Evolutionary conservation across 345 rosid genomes (phyloP), one percentile per base, ranked within the genome.

Genomic region (Bruguiera parviflora): DNA sequence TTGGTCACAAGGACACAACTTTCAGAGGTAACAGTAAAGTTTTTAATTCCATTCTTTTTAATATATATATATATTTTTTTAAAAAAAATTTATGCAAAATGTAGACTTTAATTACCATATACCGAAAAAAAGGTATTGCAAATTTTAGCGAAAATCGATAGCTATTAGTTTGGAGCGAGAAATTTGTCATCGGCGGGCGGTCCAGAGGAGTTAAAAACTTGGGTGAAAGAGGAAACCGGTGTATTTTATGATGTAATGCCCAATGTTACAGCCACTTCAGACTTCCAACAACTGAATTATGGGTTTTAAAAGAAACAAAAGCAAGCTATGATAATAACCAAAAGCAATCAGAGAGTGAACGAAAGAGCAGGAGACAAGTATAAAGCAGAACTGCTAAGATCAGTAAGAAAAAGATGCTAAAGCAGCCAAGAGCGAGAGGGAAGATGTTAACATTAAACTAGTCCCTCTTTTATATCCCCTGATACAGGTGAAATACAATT

Each of bases 401-500:
- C 25, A 43, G 19, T n/a, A 5, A 46, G 29, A 62, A 2, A 43
- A 19, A 32, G 35, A 56, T 28, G 58, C 53, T 66, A 39, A 66
- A 69, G 65, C 53, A 60, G 64, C 39, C 65, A 65, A 65, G 55
- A 37, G 66, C 64, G 57, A 33, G 66, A 47, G 8, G 60, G 16
- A 59, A 6, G 73, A 53, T 32, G 51, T 37, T 2, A 24, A 53
- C n/a, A 43, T 67, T 15, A 43, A 19, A 65, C 19, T 35, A 51
- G 66, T 64, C 53, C 71, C 51, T 58, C 25, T 29, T 71, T 61
- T 56, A 28, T 32, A 67, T 64, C 55, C 52, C 43, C 77, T 31
- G 61, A 55, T 43, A 66, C 77, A 58, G 64, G 56, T 43, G 35
- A 56, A 65, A 46, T 39, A 52, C 77, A 61, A 65, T 71, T 62